Percentiles rank a stretch among this genome's conserved stretches.
These are phyloP conservation scores for Hemileccinum impolitum DNA, from an alignment of 768 basidiomycete genomes.

Conservation along the genomic window DNA sequence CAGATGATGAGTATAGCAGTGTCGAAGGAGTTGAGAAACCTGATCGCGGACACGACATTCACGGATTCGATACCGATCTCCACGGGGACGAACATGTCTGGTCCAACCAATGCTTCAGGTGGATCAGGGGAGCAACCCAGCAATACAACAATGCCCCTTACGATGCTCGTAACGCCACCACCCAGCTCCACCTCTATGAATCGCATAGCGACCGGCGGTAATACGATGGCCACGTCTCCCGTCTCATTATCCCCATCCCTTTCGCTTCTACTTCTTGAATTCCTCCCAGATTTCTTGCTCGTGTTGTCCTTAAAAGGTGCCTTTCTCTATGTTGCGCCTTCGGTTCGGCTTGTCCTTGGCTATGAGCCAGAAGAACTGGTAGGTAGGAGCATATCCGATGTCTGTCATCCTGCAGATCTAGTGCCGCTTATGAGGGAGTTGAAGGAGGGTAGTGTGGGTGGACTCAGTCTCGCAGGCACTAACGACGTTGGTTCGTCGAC, in stretches of 20 bases:
- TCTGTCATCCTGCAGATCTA: slow-evolving; percentile 87
- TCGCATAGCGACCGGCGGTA: slow-evolving; percentile 7
- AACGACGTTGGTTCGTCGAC: slow-evolving; percentile 16
- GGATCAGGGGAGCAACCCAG: slow-evolving; percentile 9
- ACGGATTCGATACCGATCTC: slow-evolving; percentile 46
- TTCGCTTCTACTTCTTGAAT: slow-evolving; percentile 51
- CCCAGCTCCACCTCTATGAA: slow-evolving; percentile 15
- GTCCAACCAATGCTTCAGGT: slow-evolving; percentile 19
- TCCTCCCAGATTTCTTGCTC: slow-evolving; percentile 76
- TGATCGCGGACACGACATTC: slow-evolving; percentile 48
- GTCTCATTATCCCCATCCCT: slow-evolving; percentile 42
- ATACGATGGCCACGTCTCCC: slow-evolving; percentile 29
- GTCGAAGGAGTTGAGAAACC: slow-evolving; percentile 50
- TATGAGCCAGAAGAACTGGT: slow-evolving; percentile 84
- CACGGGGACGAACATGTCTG: slow-evolving; percentile 35
- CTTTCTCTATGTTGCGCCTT: slow-evolving; percentile 90
- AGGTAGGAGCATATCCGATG: slow-evolving; percentile 71
- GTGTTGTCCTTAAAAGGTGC: slow-evolving; percentile 90
- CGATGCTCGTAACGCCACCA: slow-evolving; percentile 16
- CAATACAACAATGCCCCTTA: slow-evolving; percentile 16
- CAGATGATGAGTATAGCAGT: slow-evolving; percentile 36
- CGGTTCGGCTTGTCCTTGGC: slow-evolving; percentile 73
- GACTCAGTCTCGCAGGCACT: slow-evolving; percentile 14
- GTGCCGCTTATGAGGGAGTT: slow-evolving; percentile 90
- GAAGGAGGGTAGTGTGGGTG: slow-evolving; percentile 52